Conservation (phyloP, 2,329 filamentous ascomycete genomes). For the Trichoderma sp. region DNA sequence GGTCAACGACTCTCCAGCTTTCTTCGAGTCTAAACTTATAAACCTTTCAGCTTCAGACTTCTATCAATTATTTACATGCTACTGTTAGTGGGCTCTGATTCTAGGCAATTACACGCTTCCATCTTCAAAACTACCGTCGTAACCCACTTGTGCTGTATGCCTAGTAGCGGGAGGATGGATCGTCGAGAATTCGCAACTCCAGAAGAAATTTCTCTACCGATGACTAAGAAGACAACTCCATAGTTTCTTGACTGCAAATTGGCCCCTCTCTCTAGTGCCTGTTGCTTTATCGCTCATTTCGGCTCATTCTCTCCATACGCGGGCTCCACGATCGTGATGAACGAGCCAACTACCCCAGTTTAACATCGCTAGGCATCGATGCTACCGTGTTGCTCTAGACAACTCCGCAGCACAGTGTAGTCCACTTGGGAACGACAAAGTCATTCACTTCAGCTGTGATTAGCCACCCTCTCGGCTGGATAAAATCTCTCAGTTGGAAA, state of each 20-base stretch:
- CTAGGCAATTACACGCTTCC: neutral
- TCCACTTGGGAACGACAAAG: neutral
- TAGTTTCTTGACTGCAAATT: neutral
- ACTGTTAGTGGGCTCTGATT: too few relatives aligned
- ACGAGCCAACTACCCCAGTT: conserved; percentile 5
- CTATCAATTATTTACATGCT: neutral
- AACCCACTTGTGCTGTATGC: neutral
- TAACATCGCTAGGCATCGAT: neutral
- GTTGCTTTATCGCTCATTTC: neutral
- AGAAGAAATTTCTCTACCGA: conserved; percentile 14
- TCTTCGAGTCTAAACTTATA: neutral
- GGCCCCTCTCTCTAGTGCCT: neutral
- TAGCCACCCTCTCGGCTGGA: neutral
- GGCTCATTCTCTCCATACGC: neutral
- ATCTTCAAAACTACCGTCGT: neutral
- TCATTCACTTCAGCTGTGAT: conserved; percentile 18
- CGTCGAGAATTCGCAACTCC: conserved; percentile 8
- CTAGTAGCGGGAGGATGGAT: conserved; percentile 2
- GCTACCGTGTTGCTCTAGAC: conserved; percentile 11
- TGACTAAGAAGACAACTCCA: conserved; percentile 2
- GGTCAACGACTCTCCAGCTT: neutral
- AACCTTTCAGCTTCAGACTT: neutral
- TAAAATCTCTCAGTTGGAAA: conserved; percentile 3
- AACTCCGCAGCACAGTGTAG: conserved; percentile 13
- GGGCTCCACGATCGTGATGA: conserved; percentile 11